Evolutionary conservation across 768 basidiomycete species (phyloP), one percentile per base, ranked within the genome.

Genomic region (Leccinum fibrillosum): DNA sequence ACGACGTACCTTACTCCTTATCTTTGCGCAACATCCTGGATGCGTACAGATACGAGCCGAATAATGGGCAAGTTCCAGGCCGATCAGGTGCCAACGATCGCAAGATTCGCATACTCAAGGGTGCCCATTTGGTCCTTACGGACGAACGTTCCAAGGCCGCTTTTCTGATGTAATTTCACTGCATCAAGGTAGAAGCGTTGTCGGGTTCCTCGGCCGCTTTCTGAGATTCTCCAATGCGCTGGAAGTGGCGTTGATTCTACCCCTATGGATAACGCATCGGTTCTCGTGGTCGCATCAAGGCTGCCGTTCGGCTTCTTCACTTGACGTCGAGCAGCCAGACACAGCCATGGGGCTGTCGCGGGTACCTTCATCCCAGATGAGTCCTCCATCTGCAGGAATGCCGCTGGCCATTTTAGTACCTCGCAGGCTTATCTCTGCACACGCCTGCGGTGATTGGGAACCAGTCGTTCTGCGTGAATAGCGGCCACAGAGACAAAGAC

Each of bases 11-110:
- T 37, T 73, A 76, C 61, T 75, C 82, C 7, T 76, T 84, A 68
- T 69, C 72, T 59, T 66, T 86, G 13, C 76, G 85, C 48, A 78
- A 74, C 56, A 62, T 82, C 32, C 68, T 86, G 48, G 79, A 85
- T 65, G 74, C 77, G 13, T 86, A 85, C 78, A 65, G 64, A 23
- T 81, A 77, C 63, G 57, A 66, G 34, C 57, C 52, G 12, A 60
- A 35, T 25, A 54, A 54, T 55, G 49, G 26, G 23, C 39, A 61
- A 35, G 61, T 25, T 56, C 49, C 44, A 44, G 58, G 64, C 56
- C 69, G 60, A 69, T 71, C 68, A 59, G 62, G 58, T 55, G 66
- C 59, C 56, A 64, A 62, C 47, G 64, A 72, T 65, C 59, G 56
- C 58, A 80, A 81, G 63, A 72, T 79, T 58, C 76, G 81, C 57